phyloP scores from a whole-genome alignment of 2,329 filamentous ascomycete genomes.

The Chrysosporium keratinophilum region DNA sequence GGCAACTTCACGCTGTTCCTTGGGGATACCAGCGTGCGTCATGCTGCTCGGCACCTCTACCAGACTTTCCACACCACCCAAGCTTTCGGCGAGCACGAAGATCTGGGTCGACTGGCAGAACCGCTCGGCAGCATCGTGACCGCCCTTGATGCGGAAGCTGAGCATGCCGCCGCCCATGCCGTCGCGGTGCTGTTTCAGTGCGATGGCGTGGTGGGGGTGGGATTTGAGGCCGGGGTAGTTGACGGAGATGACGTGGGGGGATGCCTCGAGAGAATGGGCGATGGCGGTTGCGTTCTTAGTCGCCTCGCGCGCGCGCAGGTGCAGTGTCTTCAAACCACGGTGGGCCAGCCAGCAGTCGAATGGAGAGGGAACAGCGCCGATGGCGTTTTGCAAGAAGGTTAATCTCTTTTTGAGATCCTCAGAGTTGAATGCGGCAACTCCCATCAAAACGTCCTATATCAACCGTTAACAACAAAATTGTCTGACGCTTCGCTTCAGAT shows the following conservation, averaged over 20 bases:
- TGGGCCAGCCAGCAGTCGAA: conserved; percentile 99
- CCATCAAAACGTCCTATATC: conserved; percentile 80
- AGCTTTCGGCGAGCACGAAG: conserved; percentile 84
- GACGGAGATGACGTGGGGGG: conserved; percentile 72
- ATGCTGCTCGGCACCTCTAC: conserved; percentile 89
- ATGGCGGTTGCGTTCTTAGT: conserved; percentile 69
- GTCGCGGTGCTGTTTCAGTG: conserved; percentile 81
- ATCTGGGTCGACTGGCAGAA: conserved; percentile 87
- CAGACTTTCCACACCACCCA: conserved; percentile 86
- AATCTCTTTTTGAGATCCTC: conserved; percentile 66
- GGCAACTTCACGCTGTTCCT: conserved; percentile 77
- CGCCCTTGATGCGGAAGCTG: conserved; percentile 85
- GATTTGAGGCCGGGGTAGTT: conserved; percentile 90
- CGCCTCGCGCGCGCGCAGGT: conserved; percentile 80
- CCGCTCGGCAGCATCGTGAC: conserved; percentile 70
- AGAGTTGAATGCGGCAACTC: conserved; percentile 88
- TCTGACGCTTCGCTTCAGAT: background rate
- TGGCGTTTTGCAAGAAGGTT: conserved; percentile 90
- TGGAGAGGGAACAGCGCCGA: conserved; percentile 83
- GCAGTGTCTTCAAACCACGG: conserved; percentile 90
- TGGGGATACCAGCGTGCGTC: conserved; percentile 93
- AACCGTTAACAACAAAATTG: background rate
- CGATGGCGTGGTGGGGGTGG: conserved; percentile 76
- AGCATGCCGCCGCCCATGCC: conserved; percentile 97
- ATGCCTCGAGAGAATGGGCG: conserved; percentile 65